Evolutionary conservation across 1,284 basidiomycete species (phyloP).

Genomic region (Leccinum ponderosum): DNA sequence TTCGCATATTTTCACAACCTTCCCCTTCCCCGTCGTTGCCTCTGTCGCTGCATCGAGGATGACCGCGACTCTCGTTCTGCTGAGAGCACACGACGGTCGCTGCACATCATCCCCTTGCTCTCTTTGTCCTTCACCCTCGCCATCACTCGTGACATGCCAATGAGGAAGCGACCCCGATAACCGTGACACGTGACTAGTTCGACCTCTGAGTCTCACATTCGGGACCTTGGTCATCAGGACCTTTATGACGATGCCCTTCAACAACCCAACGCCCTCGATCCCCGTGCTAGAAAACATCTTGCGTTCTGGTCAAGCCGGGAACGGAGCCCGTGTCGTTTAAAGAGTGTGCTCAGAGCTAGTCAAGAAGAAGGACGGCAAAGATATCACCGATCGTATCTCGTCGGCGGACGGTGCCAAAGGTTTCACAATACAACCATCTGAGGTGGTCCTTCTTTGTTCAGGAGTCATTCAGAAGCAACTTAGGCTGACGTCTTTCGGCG

Average conservation of each 20-base stretch:
- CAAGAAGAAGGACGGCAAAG: constrained; percentile 13
- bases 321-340: constrained; percentile 27
- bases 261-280: constrained; percentile 30
- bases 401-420: background rate
- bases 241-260: background rate
- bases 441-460: background rate
- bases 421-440: background rate
- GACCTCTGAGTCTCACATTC: too few relatives aligned
- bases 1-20: too few relatives aligned
- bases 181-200: too few relatives aligned
- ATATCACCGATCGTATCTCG: constrained; percentile 10
- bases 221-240: constrained; percentile 1
- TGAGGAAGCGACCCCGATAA: too few relatives aligned
- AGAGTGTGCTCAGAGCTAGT: constrained; percentile 31
- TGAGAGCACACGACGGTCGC: too few relatives aligned
- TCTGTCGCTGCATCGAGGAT: too few relatives aligned
- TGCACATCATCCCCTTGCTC: too few relatives aligned
- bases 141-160: too few relatives aligned
- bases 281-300: constrained; percentile 32
- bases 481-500: constrained; percentile 46
- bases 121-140: too few relatives aligned
- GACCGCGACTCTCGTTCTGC: too few relatives aligned
- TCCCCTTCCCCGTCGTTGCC: too few relatives aligned
- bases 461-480: constrained; percentile 43
- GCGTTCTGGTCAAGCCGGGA: constrained; percentile 33